These are phyloP conservation scores for Fusarium drepaniforme DNA, from an alignment of 2,329 filamentous ascomycete species.

Conservation along the genomic window DNA sequence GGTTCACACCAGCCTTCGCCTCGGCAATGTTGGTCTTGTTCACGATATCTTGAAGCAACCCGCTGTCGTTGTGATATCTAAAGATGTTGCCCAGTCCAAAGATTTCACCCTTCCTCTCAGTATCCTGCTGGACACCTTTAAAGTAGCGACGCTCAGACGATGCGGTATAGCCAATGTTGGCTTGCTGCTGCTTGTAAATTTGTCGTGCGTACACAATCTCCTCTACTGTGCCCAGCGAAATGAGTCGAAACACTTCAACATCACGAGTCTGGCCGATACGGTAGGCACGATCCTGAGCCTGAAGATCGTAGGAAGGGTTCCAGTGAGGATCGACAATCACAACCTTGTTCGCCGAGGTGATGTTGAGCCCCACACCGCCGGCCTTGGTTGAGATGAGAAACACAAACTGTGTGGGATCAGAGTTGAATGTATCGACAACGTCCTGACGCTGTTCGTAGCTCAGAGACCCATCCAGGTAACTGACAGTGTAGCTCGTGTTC, in stretches of 20 bases:
- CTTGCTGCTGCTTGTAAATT: conserved; percentile 99
- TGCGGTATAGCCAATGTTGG: conserved; percentile 96
- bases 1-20: conserved; percentile 84
- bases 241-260: conserved; percentile 93
- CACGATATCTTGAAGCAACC: conserved; percentile 92
- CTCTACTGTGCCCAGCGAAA: conserved; percentile 93
- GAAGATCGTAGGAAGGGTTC: conserved; percentile 95
- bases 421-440: conserved; percentile 91
- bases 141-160: conserved; percentile 95
- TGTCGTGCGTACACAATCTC: conserved; percentile 97
- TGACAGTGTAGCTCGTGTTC: conserved; percentile 90
- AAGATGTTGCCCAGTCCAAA: conserved; percentile 93
- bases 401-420: conserved; percentile 87
- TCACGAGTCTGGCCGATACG: conserved; percentile 93
- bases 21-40: conserved; percentile 99
- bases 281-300: conserved; percentile 96
- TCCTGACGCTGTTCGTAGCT: conserved; percentile 85
- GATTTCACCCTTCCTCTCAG: conserved; percentile 88
- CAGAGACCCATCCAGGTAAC: conserved; percentile 89
- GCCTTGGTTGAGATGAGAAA: conserved; percentile 96
- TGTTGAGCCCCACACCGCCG: conserved; percentile 94
- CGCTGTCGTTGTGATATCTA: conserved; percentile 80
- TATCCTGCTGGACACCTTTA: conserved; percentile 89
- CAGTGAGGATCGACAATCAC: conserved; percentile 98
- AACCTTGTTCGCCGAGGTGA: conserved; percentile 97